phyloP scores from a whole-genome alignment of 1,284 basidiomycete genomes.

The Rhizoctonia solani region DNA sequence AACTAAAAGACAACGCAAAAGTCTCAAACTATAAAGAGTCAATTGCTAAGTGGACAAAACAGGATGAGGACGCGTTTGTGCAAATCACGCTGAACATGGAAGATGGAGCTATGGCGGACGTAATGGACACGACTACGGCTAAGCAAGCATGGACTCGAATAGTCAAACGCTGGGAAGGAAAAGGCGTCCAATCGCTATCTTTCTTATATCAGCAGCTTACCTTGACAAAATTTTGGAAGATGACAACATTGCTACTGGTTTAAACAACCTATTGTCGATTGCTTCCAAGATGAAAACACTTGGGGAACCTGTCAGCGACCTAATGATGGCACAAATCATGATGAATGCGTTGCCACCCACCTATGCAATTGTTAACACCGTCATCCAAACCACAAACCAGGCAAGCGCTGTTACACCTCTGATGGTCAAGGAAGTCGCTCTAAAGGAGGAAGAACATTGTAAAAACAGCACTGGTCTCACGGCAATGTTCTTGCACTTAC shows the following conservation, averaged over 20 bases:
- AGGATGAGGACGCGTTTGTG: slow-evolving; percentile 36
- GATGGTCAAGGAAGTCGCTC: neutral
- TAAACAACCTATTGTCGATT: slow-evolving; percentile 6
- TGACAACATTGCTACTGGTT: neutral
- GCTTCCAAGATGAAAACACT: too few relatives aligned
- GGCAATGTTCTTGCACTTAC: neutral
- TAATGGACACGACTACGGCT: neutral
- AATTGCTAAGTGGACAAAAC: slow-evolving; percentile 40
- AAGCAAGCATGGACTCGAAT: slow-evolving; percentile 1
- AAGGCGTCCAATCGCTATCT: slow-evolving; percentile 5
- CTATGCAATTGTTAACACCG: neutral
- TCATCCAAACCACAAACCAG: slow-evolving; percentile 2
- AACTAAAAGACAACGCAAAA: too few relatives aligned
- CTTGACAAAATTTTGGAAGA: neutral
- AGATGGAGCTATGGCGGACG: slow-evolving; percentile 7
- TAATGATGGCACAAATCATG: too few relatives aligned
- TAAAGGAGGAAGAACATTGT: neutral
- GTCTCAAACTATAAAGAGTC: slow-evolving; percentile 40
- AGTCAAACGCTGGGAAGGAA: slow-evolving; percentile 11
- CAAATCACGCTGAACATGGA: slow-evolving; percentile 2
- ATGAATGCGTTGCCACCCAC: neutral
- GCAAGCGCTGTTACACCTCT: neutral
- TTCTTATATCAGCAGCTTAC: slow-evolving; percentile 14
- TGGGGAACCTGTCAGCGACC: too few relatives aligned
- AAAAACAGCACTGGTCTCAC: neutral